Evolutionary conservation across 2,329 filamentous ascomycete species (phyloP), one percentile per base, ranked within the genome.

Genomic region (Penicillium concentricum): DNA sequence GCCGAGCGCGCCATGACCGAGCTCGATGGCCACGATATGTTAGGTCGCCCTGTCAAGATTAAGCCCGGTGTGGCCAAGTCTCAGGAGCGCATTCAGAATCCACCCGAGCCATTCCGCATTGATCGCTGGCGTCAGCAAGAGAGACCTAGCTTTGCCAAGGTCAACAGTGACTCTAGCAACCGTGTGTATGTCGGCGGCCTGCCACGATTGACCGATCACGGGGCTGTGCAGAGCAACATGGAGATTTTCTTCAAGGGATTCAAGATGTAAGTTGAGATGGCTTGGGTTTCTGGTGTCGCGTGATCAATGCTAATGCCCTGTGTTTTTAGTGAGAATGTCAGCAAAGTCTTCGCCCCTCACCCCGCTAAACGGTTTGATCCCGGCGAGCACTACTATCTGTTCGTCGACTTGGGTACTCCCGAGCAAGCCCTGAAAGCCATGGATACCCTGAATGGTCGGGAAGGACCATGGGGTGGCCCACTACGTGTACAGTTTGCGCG

Each of bases 381-480:
- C 0, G 84, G 83, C 30, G 81, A 84, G 60, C 79, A 85, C 66
- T 82, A 87, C 72, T 88, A 85, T 70, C 84, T 84, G 63, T 88
- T 88, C 57, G 83, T 88, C n/a, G 85, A 88, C 64, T 81, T 88
- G 54, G 76, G 74, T 46, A 82, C 78, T 6, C 68, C 74, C 0
- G 79, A 84, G 51, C 81, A 87, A 59, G 84, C 83, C 0, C 70
- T 79, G 34, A 71, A 72, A 10, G 85, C 84, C 22, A 76, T 83
- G 56, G 66, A 76, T 8, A 72, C 72, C 2, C 58, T 84, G 42
- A 72, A 75, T 42, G 75, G 76, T 4, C 64, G 68, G 47, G 66
- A 72, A 46, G 73, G 74, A 3, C 72, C 74, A 5, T 78, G 76
- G 76, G 75, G 75, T 22, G 66, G 67, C 34, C 67, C 65, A 12